Percentiles rank a stretch among this genome's conserved stretches.
phyloP scores from a whole-genome alignment of 257 asterid genomes.

The Salvia rosmarinus region DNA sequence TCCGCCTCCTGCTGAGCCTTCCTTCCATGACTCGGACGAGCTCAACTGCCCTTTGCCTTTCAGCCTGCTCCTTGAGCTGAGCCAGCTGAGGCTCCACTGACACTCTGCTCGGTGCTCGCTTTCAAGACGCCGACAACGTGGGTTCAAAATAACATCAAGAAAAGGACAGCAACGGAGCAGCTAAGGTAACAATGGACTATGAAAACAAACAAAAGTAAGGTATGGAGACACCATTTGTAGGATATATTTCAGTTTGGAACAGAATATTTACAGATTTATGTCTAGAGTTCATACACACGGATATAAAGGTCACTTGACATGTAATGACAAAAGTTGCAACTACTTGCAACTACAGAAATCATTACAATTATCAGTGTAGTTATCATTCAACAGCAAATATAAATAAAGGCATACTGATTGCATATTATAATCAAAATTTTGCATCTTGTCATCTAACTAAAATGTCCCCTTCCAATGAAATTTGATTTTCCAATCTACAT shows the following conservation, averaged over 20 bases:
- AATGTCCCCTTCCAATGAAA: not conserved
- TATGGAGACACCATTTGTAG: not conserved
- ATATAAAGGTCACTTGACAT: not conserved
- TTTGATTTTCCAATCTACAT: not conserved
- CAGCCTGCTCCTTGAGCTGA: constrained; percentile 74
- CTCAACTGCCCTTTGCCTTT: constrained; percentile 68
- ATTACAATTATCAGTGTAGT: not conserved
- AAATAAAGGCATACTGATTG: not conserved
- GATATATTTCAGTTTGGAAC: not conserved
- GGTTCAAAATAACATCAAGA: constrained; percentile 16
- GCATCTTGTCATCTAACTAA: not conserved
- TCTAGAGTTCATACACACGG: not conserved
- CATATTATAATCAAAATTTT: not conserved
- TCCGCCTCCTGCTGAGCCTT: constrained; percentile 71
- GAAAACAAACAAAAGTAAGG: not conserved
- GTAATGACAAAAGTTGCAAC: not conserved
- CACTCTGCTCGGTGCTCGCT: constrained; percentile 42
- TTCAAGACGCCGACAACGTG: constrained; percentile 37
- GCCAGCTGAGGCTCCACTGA: constrained; percentile 72
- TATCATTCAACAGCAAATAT: not conserved
- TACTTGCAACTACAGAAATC: not conserved
- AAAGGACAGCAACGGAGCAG: not conserved
- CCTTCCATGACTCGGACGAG: constrained; percentile 69
- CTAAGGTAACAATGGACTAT: not conserved
- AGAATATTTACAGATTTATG: not conserved